Conservation (phyloP, 192 early-diverging fungal species). For the Phycomyces blakesleeanus region DNA sequence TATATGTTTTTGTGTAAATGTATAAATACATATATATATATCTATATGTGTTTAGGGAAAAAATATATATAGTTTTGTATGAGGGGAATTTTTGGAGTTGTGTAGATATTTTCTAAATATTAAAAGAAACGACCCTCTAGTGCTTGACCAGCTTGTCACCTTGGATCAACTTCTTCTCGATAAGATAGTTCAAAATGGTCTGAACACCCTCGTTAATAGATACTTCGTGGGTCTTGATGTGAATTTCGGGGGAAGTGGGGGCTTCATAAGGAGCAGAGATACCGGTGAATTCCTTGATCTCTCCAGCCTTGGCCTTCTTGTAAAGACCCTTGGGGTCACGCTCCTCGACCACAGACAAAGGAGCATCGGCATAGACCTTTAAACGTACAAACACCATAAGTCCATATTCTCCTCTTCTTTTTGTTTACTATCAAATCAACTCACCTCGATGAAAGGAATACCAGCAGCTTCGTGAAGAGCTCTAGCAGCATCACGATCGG, state of each 20-base stretch:
- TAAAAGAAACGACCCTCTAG: not conserved
- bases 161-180: constrained; percentile 12
- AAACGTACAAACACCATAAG: not conserved
- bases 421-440: too few species aligned
- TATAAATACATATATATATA: not conserved
- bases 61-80: too few species aligned
- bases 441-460: constrained; percentile 78
- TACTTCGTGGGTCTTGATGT: constrained; percentile 73
- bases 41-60: not conserved
- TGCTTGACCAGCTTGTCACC: constrained; percentile 15
- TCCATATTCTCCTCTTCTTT: not conserved
- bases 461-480: constrained; percentile 69
- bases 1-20: not conserved
- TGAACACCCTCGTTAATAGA: constrained; percentile 69
- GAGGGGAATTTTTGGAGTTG: too few species aligned
- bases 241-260: constrained; percentile 78
- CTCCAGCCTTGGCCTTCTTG: constrained; percentile 90
- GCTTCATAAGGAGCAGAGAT: constrained; percentile 91
- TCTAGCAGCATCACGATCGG: constrained; percentile 78
- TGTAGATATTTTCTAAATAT: too few species aligned
- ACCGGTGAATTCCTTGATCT: constrained; percentile 96
- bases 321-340: constrained; percentile 95
- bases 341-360: constrained; percentile 80
- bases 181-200: constrained; percentile 34
- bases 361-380: constrained; percentile 81